phyloP scores from a whole-genome alignment of 202 grass and related monocot species.

The Panicum virgatum region DNA sequence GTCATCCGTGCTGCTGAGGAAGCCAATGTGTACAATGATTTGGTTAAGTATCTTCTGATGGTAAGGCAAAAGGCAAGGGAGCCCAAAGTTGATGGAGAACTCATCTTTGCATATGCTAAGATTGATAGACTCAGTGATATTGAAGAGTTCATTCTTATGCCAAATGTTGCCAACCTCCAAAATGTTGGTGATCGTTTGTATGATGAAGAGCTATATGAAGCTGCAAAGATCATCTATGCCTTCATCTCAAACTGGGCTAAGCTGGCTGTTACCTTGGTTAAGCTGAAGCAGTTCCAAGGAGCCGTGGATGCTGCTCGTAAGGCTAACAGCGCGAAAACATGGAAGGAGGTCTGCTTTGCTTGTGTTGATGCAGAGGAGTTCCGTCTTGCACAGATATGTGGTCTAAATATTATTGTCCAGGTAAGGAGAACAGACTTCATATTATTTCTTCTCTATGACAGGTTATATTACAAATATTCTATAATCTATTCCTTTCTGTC shows the following conservation, averaged over 20 bases:
- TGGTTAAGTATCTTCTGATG: constrained; percentile 95
- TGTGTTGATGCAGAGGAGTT: constrained; percentile 97
- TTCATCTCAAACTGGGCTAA: constrained; percentile 99
- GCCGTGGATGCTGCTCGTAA: constrained; percentile 96
- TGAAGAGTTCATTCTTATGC: constrained; percentile 98
- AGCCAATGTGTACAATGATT: constrained; percentile 79
- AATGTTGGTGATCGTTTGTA: constrained; percentile 87
- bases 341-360: constrained; percentile 99
- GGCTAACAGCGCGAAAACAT: constrained; percentile 90
- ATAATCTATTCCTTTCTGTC: constrained; percentile 21
- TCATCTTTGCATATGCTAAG: constrained; percentile 81
- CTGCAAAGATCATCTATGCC: constrained; percentile 94
- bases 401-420: constrained; percentile 95
- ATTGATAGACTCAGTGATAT: constrained; percentile 87
- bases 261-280: constrained; percentile 88
- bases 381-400: constrained; percentile 91
- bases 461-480: not conserved
- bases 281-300: constrained; percentile 98
- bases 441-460: not conserved
- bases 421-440: constrained; percentile 20
- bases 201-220: constrained; percentile 81
- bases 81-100: constrained; percentile 89
- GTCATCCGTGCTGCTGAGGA: constrained; percentile 91
- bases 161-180: constrained; percentile 98
- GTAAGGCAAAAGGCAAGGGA: constrained; percentile 90